Base-by-base conservation (phyloP, 1,284 basidiomycete species). In the Boletus mariae region DNA sequence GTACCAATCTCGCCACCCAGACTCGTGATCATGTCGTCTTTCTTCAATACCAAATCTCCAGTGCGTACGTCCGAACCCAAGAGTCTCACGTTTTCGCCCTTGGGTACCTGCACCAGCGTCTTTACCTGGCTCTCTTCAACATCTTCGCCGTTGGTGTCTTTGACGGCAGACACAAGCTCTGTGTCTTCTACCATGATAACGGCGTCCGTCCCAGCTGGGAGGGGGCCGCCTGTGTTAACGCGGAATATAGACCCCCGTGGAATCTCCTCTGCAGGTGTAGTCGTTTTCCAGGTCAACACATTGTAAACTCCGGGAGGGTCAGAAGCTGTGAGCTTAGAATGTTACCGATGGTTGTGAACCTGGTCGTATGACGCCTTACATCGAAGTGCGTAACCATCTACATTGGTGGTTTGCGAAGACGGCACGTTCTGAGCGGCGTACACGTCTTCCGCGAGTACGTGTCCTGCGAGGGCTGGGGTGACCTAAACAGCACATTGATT, bases 151-250 rank as follows among this genome's bases (percentile, higher is more conserved):
- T 65, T 60, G 2, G 60, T 61, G 28, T 71, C 69, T 31, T 73
- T 67, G 49, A 70, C 59, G 1, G 78, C 79, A 9, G 80, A 79
- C 12, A 83, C 72, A 11, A 95, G 75, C 51, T 82, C 80, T 0
- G 92, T 94, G 63, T 95, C 92, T 71, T 95, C 92, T 15, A 95
- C 92, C 91, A 94, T 94, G 66, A 95, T 85, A 1, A 94, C 85
- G 0, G 90, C 73, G 64, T 94, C 86, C 7, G 87, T 74, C 2
- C 88, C 90, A 0, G 69, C 65, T 0, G 92, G 93, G 1, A 95
- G 72, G 0, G 89, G 83, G 1, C 82, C 85, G 6, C 91, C 88
- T 1, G 87, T 90, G 69, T 90, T 92, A 67, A 94, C 81, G 43
- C 90, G 83, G 66, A 84, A 90, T 51, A 92, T 77, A 9, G 71